phyloP scores from a whole-genome alignment of 768 basidiomycete genomes.

The Leucosporidium yakuticum region DNA sequence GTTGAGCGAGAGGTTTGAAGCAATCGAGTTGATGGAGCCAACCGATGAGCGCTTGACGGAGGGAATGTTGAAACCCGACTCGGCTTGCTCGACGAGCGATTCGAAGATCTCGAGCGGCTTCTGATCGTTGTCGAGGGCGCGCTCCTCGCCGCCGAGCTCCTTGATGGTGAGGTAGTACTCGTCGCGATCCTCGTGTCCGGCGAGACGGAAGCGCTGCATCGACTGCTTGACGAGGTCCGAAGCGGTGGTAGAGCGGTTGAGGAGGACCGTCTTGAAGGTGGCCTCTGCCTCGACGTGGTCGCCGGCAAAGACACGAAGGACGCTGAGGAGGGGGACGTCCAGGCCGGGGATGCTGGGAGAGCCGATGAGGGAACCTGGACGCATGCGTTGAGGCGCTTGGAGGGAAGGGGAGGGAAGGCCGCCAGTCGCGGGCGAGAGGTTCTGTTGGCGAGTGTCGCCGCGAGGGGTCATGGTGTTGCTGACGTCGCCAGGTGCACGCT shows the following conservation, averaged over 20 bases:
- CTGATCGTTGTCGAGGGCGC: constrained; percentile 59
- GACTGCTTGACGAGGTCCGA: constrained; percentile 83
- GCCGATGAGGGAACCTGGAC: constrained; percentile 39
- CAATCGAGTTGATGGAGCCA: constrained; percentile 87
- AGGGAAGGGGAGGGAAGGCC: not conserved
- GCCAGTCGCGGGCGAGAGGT: not conserved
- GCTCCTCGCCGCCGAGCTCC: constrained; percentile 77
- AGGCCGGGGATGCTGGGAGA: constrained; percentile 41
- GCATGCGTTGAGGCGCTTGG: constrained; percentile 16
- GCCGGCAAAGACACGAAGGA: constrained; percentile 93
- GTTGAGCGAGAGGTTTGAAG: constrained; percentile 69
- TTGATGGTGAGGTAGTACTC: constrained; percentile 89
- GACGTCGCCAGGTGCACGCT: constrained; percentile 36
- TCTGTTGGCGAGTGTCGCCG: not conserved
- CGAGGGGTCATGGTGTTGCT: constrained; percentile 36
- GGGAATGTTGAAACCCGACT: constrained; percentile 49
- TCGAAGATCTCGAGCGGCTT: constrained; percentile 88
- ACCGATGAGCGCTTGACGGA: constrained; percentile 89
- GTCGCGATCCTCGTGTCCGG: constrained; percentile 42
- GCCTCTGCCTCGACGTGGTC: constrained; percentile 84
- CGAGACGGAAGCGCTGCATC: constrained; percentile 82
- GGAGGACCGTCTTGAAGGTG: constrained; percentile 94
- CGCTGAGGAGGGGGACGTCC: constrained; percentile 79
- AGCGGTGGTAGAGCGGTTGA: constrained; percentile 78
- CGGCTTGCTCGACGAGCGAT: constrained; percentile 56